phyloP scores from a whole-genome alignment of 345 rosid genomes.

The Eucalyptus sp. region DNA sequence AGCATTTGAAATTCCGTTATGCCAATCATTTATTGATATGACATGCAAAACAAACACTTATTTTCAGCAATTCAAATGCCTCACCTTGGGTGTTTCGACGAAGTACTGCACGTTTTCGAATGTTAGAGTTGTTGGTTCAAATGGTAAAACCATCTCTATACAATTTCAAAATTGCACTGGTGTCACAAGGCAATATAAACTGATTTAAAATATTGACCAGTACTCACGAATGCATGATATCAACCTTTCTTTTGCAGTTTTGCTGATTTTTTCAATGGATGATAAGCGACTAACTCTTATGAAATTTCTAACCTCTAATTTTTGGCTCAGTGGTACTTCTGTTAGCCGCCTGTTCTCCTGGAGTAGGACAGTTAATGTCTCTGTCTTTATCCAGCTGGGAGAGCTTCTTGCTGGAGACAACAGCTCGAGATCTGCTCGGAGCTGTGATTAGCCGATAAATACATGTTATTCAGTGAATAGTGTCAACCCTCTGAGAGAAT shows the following conservation, averaged over 20 bases:
- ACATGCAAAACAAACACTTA: neutral
- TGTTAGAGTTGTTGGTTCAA: conserved; percentile 15
- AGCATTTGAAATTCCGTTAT: neutral
- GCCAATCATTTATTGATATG: neutral
- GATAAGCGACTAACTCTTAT: neutral
- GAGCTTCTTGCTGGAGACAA: conserved; percentile 8
- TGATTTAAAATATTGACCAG: neutral
- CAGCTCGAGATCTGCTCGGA: conserved; percentile 10
- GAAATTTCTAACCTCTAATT: conserved; percentile 5
- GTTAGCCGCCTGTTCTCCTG: neutral
- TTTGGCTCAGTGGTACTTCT: conserved; percentile 1
- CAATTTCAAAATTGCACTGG: neutral
- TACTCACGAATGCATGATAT: neutral
- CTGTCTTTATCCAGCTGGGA: neutral
- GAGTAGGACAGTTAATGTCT: neutral
- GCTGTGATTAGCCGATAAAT: conserved; percentile 7
- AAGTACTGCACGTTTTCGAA: conserved; percentile 12
- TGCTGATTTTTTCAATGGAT: neutral
- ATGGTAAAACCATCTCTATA: conserved; percentile 17
- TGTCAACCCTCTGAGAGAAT: neutral
- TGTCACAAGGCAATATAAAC: neutral
- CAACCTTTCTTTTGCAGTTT: neutral
- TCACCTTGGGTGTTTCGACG: conserved; percentile 19
- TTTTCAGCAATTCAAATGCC: neutral
- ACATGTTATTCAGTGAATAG: neutral